Evolutionary conservation across 2,329 filamentous ascomycete genomes (phyloP).

Genomic region (Trichoderma breve): DNA sequence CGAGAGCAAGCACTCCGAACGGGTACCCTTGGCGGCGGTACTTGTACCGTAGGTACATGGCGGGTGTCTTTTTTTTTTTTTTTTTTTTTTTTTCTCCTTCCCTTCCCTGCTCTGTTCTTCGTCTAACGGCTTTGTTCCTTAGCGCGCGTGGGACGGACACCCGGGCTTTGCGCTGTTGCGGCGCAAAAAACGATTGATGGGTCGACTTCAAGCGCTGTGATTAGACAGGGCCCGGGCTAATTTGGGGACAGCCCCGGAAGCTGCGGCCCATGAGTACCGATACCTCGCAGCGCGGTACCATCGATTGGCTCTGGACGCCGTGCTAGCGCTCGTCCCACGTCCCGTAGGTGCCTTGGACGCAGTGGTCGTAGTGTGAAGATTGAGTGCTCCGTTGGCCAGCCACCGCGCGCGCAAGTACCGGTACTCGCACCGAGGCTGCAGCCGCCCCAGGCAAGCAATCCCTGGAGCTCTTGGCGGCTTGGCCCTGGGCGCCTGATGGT

Average conservation of each 20-base stretch:
- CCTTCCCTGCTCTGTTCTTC: background rate
- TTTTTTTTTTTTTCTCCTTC: background rate
- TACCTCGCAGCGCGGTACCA: constrained; percentile 22
- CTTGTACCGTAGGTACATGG: background rate
- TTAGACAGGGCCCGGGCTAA: constrained; percentile 3
- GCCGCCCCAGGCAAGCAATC: constrained; percentile 18
- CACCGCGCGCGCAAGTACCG: constrained; percentile 21
- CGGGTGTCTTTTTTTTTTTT: background rate
- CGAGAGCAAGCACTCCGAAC: background rate
- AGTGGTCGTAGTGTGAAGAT: background rate
- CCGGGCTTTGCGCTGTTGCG: constrained; percentile 7
- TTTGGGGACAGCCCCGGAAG: constrained; percentile 26
- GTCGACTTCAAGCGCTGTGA: constrained; percentile 7
- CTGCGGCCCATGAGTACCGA: constrained; percentile 29
- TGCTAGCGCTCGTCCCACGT: background rate
- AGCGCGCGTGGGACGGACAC: constrained; percentile 9
- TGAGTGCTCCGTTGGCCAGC: constrained; percentile 20
- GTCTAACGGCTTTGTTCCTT: background rate
- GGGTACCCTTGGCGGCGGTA: background rate
- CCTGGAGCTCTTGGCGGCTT: constrained; percentile 19
- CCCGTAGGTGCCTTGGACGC: background rate
- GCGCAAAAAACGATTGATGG: background rate
- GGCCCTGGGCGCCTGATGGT: constrained; percentile 20
- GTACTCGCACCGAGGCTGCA: background rate
- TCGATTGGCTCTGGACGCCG: background rate